Base-by-base conservation (phyloP, 768 basidiomycete species). In the Pulveroboletus ravenelii region DNA sequence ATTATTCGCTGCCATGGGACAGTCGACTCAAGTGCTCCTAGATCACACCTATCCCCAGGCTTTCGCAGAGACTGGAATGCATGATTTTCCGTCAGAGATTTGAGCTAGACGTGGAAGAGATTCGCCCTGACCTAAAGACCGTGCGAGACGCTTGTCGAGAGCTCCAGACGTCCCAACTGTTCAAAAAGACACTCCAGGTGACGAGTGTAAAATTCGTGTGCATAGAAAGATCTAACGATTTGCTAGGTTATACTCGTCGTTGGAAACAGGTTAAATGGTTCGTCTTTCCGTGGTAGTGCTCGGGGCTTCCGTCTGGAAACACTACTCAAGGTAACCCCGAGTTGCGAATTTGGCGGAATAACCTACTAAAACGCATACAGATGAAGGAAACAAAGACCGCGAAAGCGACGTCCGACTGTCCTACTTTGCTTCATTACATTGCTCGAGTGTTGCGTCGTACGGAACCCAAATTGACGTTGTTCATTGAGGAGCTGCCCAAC, bases 361-460 rank as follows among this genome's bases (percentile, higher is more conserved):
- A 25, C 10, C 38, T 44, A 18, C 34, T 32, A 8, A 31, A 15
- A 4, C 31, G 12, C 41, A n/a, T 18, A 30, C 54, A 95, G 93
- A 69, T 93, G 70, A 85, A 82, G 62, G 91, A 93, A 57, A 93
- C 85, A 8, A 89, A 81, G 68, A 88, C 89, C 1, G 81, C 78
- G 0, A 84, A 80, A 50, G 79, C 78, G 0, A 78, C 79, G 0
- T 43, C 79, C 0, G 81, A 81, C 7, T 94, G 90, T 56, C 91
- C 93, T 0, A 95, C 92, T 0, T 72, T 97, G n/a, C 74, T 96
- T 12, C 93, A 95, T 65, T 95, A 92, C 62, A 65, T 95, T n/a
- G 90, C 89, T 12, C 78, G 79, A 41, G 77, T 88, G 6, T 73
- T 95, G 14, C 59, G 88, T 50, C 78, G 84, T 29, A 77, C 76